Percentiles rank a stretch among this genome's conserved stretches.
Conservation (phyloP, 2,329 filamentous ascomycete species). For the Fusarium gaditjirri region DNA sequence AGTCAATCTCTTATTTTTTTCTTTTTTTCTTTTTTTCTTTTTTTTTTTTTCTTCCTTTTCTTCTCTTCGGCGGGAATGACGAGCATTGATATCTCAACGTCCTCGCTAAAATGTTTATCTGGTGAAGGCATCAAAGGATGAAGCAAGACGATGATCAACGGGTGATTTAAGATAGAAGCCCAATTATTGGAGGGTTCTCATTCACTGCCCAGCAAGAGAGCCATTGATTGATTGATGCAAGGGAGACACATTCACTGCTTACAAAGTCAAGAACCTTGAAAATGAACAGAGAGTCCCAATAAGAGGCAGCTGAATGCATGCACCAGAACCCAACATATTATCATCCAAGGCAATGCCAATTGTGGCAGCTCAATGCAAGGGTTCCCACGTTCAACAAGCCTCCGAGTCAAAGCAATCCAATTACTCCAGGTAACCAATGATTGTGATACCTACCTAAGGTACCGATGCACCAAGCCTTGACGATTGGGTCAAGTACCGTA, state of each 20-base stretch:
- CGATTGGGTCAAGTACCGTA: conserved; percentile 18
- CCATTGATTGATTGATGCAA: neutral
- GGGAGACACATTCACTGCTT: conserved; percentile 2
- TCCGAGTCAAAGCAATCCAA: conserved; percentile 20
- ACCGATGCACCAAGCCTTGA: conserved; percentile 8
- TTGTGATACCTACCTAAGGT: conserved; percentile 8
- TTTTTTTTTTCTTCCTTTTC: neutral
- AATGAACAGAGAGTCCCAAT: neutral
- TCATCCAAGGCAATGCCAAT: conserved; percentile 8
- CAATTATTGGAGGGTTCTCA: neutral
- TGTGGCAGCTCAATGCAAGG: conserved; percentile 22
- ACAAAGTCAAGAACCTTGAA: conserved; percentile 2
- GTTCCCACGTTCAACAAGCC: conserved; percentile 19
- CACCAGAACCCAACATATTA: neutral
- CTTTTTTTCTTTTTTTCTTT: neutral
- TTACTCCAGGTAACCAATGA: neutral
- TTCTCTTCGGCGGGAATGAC: neutral
- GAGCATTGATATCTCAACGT: neutral
- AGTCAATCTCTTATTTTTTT: neutral
- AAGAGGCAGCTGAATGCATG: conserved; percentile 9
- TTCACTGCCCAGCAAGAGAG: neutral
- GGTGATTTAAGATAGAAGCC: neutral
- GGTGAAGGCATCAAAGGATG: neutral
- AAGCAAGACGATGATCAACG: neutral
- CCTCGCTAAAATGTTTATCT: neutral